Conservation (phyloP, 2,329 filamentous ascomycete genomes). For the Ophiostoma sp. region DNA sequence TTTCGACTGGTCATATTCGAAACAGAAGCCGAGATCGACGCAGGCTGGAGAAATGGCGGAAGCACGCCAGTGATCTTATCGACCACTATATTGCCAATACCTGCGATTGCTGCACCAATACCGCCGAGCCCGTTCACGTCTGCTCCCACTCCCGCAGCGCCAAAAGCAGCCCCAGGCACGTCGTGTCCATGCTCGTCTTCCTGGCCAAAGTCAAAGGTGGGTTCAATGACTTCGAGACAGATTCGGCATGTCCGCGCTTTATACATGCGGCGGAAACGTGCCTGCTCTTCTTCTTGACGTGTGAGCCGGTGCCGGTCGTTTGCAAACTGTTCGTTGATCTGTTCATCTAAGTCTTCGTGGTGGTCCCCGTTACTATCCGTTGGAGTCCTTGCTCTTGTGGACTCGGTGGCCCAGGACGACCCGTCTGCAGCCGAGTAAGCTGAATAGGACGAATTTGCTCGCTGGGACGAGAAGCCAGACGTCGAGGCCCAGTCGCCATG, state of each 20-base stretch:
- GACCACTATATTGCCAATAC: constrained; percentile 16
- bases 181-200: constrained; percentile 7
- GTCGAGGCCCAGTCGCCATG: constrained; percentile 18
- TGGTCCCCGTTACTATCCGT: constrained; percentile 5
- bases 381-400: constrained; percentile 7
- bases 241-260: constrained; percentile 78
- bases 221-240: constrained; percentile 65
- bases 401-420: constrained; percentile 1
- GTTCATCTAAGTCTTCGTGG: neutral
- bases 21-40: constrained; percentile 34
- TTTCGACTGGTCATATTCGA: constrained; percentile 26
- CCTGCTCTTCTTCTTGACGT: constrained; percentile 15
- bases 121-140: constrained; percentile 5
- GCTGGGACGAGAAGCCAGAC: constrained; percentile 14
- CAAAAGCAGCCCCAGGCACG: neutral
- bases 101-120: constrained; percentile 11
- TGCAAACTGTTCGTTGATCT: neutral
- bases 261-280: constrained; percentile 45
- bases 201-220: constrained; percentile 40
- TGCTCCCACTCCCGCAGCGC: neutral
- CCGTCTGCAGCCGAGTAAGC: neutral
- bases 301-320: neutral
- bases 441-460: neutral
- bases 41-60: neutral
- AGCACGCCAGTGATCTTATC: neutral